Percentiles rank a stretch among this genome's conserved stretches.
Conservation (phyloP, 1,284 basidiomycete genomes). For the Moesziomyces sp. region DNA sequence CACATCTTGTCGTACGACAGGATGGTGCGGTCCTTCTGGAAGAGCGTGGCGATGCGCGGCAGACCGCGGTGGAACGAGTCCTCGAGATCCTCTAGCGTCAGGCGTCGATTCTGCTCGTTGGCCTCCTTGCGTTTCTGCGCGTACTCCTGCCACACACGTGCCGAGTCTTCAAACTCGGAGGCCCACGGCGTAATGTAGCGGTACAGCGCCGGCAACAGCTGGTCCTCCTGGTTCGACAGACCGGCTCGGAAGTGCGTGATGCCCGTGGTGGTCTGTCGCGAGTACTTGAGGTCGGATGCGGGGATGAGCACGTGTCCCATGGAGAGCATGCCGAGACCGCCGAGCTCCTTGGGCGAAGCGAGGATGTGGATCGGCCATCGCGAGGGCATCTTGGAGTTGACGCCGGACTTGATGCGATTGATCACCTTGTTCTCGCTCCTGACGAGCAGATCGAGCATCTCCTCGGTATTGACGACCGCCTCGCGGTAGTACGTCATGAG, state of each 20-base stretch:
- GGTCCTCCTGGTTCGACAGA: slow-evolving; percentile 79
- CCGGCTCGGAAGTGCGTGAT: slow-evolving; percentile 93
- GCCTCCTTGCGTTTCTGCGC: slow-evolving; percentile 99
- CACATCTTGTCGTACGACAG: slow-evolving; percentile 97
- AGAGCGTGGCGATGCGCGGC: slow-evolving; percentile 94
- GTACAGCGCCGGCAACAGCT: slow-evolving; percentile 86
- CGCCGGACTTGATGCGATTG: slow-evolving; percentile 97
- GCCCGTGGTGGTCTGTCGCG: slow-evolving; percentile 94
- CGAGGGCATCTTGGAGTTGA: slow-evolving; percentile 99
- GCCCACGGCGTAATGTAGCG: slow-evolving; percentile 99
- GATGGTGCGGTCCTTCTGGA: slow-evolving; percentile 97
- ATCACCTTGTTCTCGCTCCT: slow-evolving; percentile 72
- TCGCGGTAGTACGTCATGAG: slow-evolving; percentile 97
- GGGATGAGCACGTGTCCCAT: slow-evolving; percentile 99
- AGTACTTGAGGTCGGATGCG: slow-evolving; percentile 95
- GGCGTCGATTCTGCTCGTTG: slow-evolving; percentile 94
- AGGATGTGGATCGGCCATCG: slow-evolving; percentile 86
- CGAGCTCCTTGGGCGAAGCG: slow-evolving; percentile 69
- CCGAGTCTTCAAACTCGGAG: slow-evolving; percentile 96
- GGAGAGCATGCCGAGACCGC: slow-evolving; percentile 97
- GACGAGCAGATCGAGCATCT: slow-evolving; percentile 73
- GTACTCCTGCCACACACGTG: slow-evolving; percentile 99
- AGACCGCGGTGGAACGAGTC: slow-evolving; percentile 99
- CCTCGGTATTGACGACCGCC: slow-evolving; percentile 97
- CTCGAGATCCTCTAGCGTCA: slow-evolving; percentile 96